Base-by-base conservation (phyloP, 768 basidiomycete species). In the Neoboletus brunneissimus region DNA sequence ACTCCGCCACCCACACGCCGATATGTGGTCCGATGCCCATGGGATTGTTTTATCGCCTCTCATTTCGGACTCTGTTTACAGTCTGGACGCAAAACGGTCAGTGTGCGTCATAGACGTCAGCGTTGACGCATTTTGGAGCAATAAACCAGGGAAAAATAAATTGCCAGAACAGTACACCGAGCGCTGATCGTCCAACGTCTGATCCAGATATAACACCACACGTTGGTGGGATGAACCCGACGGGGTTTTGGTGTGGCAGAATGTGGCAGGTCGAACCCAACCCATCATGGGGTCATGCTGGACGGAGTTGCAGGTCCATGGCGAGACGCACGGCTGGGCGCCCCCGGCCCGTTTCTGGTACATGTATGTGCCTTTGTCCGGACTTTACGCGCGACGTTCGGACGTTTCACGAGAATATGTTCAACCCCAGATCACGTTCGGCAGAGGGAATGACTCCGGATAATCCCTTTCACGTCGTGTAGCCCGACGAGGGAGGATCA, bases 11-110 rank as follows among this genome's bases (percentile, higher is more conserved):
- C 41, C 42, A 55, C 48, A 42, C 12, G 1, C 43, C 23, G 9
- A 27, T 40, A 27, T 44, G 15, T 13, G 9, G 31, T 57, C 53
- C 60, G 44, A 44, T 34, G 37, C 27, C 12, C 20, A 48, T 22
- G 42, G 32, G 6, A 12, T 29, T 35, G 23, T 44, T 54, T 35
- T 31, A 49, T 60, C 53, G 31, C 38, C 20, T 45, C 37, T 44
- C 63, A 56, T 65, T 54, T 71, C 67, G 67, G 69, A 23, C 57
- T 2, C 20, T 41, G 40, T 41, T 41, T n/a, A 10, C n/a, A n/a
- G 1, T 5, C n/a, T 40, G 38, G 20, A 40, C 38, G n/a, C 1
- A 2, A 38, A 38, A n/a, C 5, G 12, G 37, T 18, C 37, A 5
- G 6, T 40, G n/a, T 40, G 38, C 38, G 38, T 40, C 38, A 40